Evolutionary conservation across 2,329 filamentous ascomycete species (phyloP).

Genomic region (Xylogone sp.): DNA sequence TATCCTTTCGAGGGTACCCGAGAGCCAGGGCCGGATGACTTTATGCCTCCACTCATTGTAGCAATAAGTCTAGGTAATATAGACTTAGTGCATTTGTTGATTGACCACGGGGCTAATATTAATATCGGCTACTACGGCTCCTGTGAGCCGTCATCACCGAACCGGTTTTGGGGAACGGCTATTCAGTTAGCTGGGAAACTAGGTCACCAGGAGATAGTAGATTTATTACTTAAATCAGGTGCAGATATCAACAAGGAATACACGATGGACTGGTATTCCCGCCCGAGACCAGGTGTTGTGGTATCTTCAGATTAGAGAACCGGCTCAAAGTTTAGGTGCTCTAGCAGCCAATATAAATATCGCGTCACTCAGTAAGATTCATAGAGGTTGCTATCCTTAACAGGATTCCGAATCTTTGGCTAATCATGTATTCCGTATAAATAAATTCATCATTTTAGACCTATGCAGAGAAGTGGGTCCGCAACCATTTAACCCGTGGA

Average conservation of each 20-base stretch:
- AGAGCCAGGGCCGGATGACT: slow-evolving; percentile 6
- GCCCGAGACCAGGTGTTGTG: no score
- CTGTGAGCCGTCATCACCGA: neutral
- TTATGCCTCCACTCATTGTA: slow-evolving; percentile 4
- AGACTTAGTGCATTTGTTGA: slow-evolving; percentile 10
- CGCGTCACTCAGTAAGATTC: no score
- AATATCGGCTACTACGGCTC: slow-evolving; percentile 8
- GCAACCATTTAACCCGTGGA: no score
- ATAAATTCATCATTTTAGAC: no score
- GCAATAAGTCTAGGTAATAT: slow-evolving; percentile 10
- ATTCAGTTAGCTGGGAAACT: neutral
- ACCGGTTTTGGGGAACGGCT: neutral
- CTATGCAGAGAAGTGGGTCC: no score
- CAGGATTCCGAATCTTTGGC: no score
- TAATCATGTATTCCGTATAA: no score
- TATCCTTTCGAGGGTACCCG: neutral
- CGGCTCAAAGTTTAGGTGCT: no score
- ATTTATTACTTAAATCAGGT: neutral
- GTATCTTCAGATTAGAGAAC: no score
- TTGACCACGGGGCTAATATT: slow-evolving; percentile 13
- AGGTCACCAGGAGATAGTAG: neutral
- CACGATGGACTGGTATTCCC: no score
- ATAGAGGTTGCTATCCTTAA: no score
- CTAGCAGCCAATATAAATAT: no score
- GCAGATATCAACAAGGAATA: neutral